phyloP scores from a whole-genome alignment of 192 early-diverging fungal species.

The Allomyces macrogynus region DNA sequence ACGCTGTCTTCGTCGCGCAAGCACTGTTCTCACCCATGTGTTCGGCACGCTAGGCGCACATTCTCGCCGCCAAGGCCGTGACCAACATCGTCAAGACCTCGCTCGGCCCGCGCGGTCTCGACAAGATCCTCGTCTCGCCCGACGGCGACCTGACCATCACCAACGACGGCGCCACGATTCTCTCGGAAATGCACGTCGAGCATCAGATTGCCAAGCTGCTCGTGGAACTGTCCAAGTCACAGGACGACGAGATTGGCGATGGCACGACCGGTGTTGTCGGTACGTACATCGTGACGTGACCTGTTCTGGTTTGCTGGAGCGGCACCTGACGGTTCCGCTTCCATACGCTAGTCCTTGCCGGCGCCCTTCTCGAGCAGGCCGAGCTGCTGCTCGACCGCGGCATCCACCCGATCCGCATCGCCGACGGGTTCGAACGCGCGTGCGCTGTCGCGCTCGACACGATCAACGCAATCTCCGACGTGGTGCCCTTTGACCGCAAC shows the following conservation, averaged over 20 bases:
- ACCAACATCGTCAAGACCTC: conserved; percentile 96
- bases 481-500: conserved; percentile 61
- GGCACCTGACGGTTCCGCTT: background rate
- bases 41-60: conserved; percentile 52
- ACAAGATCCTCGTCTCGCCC: conserved; percentile 98
- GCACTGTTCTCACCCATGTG: background rate
- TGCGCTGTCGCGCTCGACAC: conserved; percentile 84
- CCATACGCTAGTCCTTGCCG: conserved; percentile 64
- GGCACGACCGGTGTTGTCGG: conserved; percentile 98
- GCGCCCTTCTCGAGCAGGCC: conserved; percentile 89
- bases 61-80: conserved; percentile 91
- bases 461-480: conserved; percentile 79
- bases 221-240: conserved; percentile 90
- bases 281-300: conserved; percentile 12
- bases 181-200: conserved; percentile 93
- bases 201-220: conserved; percentile 98
- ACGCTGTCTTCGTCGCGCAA: background rate
- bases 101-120: conserved; percentile 90
- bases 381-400: conserved; percentile 85
- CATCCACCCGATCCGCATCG: conserved; percentile 96
- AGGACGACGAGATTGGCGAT: conserved; percentile 99
- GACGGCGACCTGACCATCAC: conserved; percentile 99
- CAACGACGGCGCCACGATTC: conserved; percentile 98
- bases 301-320: background rate
- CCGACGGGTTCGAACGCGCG: conserved; percentile 95